phyloP scores from a whole-genome alignment of 2,329 filamentous ascomycete species.

The Diaporthe eres region DNA sequence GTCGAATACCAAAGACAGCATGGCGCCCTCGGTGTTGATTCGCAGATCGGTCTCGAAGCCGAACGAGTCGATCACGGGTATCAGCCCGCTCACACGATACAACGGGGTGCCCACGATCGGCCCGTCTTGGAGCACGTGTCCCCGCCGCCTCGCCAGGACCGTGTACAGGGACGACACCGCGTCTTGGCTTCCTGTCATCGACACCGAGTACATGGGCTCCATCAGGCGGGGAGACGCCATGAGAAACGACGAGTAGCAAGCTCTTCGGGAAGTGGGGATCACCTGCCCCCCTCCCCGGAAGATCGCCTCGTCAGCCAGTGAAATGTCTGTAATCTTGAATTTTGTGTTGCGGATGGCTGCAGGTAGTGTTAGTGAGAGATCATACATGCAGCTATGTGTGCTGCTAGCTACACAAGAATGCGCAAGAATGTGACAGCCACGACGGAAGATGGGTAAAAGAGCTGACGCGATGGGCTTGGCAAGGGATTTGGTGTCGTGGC shows the following conservation, averaged over 20 bases:
- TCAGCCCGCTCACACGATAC: slow-evolving; percentile 89
- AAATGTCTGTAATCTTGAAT: slow-evolving; percentile 94
- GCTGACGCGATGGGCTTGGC: slow-evolving; percentile 35
- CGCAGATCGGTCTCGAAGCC: slow-evolving; percentile 97
- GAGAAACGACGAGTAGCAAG: slow-evolving; percentile 95
- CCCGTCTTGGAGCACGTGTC: slow-evolving; percentile 94
- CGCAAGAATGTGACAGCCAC: slow-evolving; percentile 18
- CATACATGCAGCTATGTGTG: slow-evolving; percentile 20
- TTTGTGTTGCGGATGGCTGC: slow-evolving; percentile 96
- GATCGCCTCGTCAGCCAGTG: slow-evolving; percentile 90
- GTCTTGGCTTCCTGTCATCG: slow-evolving; percentile 92
- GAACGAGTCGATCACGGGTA: slow-evolving; percentile 97
- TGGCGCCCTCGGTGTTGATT: slow-evolving; percentile 95
- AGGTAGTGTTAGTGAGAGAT: slow-evolving; percentile 34
- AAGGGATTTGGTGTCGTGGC: slow-evolving; percentile 20
- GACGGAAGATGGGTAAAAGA: slow-evolving; percentile 21
- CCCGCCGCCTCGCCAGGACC: slow-evolving; percentile 87
- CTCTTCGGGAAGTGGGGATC: slow-evolving; percentile 92
- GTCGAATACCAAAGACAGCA: slow-evolving; percentile 93
- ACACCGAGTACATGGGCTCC: slow-evolving; percentile 95
- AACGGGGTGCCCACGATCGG: slow-evolving; percentile 95
- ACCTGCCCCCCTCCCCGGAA: slow-evolving; percentile 97
- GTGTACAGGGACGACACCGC: slow-evolving; percentile 92
- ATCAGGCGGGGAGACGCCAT: slow-evolving; percentile 97
- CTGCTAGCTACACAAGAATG: slow-evolving; percentile 1